Conservation (phyloP, 371 early-diverging fungal genomes). For the Smittium culicis region DNA sequence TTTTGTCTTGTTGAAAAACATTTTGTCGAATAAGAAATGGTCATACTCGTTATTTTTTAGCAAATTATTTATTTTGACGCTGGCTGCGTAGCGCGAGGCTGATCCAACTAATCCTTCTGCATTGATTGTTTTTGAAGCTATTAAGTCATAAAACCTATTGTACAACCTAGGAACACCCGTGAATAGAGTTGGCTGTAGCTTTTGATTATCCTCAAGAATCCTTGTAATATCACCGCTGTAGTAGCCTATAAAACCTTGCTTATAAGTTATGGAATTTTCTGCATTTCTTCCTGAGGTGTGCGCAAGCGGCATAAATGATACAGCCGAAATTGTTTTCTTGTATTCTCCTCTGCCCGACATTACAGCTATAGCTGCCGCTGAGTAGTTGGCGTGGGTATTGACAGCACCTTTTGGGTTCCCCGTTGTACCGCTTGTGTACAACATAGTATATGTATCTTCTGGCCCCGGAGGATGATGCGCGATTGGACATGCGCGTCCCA, state of each 20-base stretch:
- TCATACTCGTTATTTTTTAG: conserved; percentile 40
- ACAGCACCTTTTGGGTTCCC: conserved; percentile 48
- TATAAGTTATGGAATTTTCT: conserved; percentile 33
- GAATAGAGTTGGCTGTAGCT: conserved; percentile 71
- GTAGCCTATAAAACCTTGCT: conserved; percentile 57
- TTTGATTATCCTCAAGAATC: conserved; percentile 67
- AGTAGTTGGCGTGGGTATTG: conserved; percentile 29
- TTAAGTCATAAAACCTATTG: conserved; percentile 71
- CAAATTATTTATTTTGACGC: conserved; percentile 42
- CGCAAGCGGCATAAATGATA: conserved; percentile 65
- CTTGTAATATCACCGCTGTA: conserved; percentile 62
- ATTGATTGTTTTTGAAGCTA: conserved; percentile 47
- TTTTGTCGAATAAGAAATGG: conserved; percentile 72
- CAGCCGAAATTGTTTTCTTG: conserved; percentile 18
- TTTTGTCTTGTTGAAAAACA: conserved; percentile 79
- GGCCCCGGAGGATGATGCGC: conserved; percentile 37
- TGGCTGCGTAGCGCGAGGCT: conserved; percentile 50
- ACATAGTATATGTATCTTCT: conserved; percentile 80
- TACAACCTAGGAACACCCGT: conserved; percentile 81
- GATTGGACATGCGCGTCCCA: conserved; percentile 36
- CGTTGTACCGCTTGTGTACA: conserved; percentile 86
- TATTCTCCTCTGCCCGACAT: background rate
- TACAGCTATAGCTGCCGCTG: conserved; percentile 9
- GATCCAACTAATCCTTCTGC: conserved; percentile 46
- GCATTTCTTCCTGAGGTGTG: conserved; percentile 78